phyloP scores from a whole-genome alignment of 768 basidiomycete species.

The Boletus rubropictus region DNA sequence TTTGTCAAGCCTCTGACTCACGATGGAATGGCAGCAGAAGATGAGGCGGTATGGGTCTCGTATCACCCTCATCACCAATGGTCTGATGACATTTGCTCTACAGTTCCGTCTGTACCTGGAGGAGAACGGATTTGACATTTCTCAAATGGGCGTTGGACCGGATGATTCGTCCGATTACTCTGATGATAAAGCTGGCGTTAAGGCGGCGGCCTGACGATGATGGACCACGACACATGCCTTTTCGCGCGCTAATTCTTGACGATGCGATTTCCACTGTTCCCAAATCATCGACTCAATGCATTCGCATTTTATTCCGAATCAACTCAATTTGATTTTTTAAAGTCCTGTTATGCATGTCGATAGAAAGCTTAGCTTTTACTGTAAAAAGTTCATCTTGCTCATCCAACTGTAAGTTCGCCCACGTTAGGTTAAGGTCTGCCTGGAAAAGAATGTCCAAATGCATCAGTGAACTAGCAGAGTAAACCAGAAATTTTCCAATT shows the following conservation, averaged over 20 bases:
- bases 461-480: no score
- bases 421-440: no score
- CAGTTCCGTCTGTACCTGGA: conserved; percentile 83
- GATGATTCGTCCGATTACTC: conserved; percentile 20
- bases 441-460: no score
- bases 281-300: not conserved
- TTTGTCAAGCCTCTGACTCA: conserved; percentile 68
- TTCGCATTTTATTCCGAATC: not conserved
- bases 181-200: conserved; percentile 12
- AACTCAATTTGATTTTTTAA: not conserved
- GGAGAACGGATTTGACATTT: conserved; percentile 72
- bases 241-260: not conserved
- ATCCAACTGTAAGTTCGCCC: no score
- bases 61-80: not conserved
- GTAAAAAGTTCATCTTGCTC: no score
- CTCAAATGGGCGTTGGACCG: conserved; percentile 54
- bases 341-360: not conserved
- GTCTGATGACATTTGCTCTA: not conserved
- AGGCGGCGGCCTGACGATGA: conserved; percentile 9
- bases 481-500: no score
- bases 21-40: conserved; percentile 78
- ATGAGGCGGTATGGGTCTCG: conserved; percentile 46
- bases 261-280: not conserved
- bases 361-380: no score
- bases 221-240: conserved; percentile 1